Base-by-base conservation (phyloP, 1,284 basidiomycete species). In the Malassezia vespertilionis region DNA sequence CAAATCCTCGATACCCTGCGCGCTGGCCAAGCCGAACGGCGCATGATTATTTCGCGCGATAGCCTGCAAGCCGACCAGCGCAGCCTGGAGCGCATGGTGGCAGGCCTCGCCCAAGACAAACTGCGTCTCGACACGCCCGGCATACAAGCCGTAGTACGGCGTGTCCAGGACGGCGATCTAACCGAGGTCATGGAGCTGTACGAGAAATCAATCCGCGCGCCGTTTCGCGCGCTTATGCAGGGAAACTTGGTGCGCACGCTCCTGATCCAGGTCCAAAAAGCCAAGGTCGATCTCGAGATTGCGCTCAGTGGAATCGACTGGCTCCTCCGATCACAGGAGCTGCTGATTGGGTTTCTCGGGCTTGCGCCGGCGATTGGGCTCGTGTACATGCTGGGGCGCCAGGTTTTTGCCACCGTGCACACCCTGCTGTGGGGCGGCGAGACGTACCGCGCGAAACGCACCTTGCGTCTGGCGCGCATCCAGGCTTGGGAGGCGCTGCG, bases 271-370 rank as follows among this genome's bases (percentile, higher is more conserved):
- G 78, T 95, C 2, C 91, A 97, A 65, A 97, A 96, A 72, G 86
- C 89, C 48, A 96, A 96, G 77, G 88, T 87, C 48, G 91, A 97
- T 71, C 80, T 96, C 43, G 84, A 88, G 60, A 79, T 91, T 74
- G 79, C 86, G 22, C 75, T 95, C 63, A 74, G 80, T 44, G 82
- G 86, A 40, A 84, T 95, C 57, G 91, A 97, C 73, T 86, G 84
- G 65, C 76, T 97, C 40, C 80, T 97, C 54, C 86, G 83, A 61
- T 89, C 86, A 2, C 91, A 97, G 72, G 87, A 95, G 71, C 76
- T 97, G 24, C 93, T 93, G 1, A 96, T 97, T 62, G 91, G 86
- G 1, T 95, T 95, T 56, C 89, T 96, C 48, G 91, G 91, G 57
- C 83, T 97, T 11, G 90, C 91, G 0, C 90, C 90, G 1, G 82